phyloP scores from a whole-genome alignment of 805 yeast genomes.

The Citeromyces matritensis region DNA sequence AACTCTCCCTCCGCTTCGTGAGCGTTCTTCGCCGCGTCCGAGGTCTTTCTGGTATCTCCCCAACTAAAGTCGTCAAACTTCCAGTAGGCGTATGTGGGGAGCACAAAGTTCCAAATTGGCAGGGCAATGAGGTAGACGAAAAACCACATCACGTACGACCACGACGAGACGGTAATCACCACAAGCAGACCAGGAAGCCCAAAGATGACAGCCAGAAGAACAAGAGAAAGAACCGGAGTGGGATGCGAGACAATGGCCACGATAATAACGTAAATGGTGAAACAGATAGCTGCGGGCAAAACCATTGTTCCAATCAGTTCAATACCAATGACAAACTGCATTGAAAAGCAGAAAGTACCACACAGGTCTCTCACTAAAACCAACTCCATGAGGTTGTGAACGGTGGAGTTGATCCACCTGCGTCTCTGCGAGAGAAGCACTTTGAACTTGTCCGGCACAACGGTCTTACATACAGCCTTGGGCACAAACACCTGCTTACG shows the following conservation, averaged over 20 bases:
- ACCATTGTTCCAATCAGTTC: conserved; percentile 82
- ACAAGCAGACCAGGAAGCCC: conserved; percentile 80
- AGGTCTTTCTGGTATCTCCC: conserved; percentile 87
- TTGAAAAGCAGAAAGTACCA: conserved; percentile 89
- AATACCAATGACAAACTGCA: conserved; percentile 81
- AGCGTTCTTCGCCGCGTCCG: conserved; percentile 49
- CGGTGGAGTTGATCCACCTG: conserved; percentile 94
- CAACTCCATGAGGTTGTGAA: conserved; percentile 82
- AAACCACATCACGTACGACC: conserved; percentile 69
- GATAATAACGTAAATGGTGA: conserved; percentile 68
- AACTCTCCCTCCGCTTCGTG: conserved; percentile 71
- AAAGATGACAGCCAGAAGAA: conserved; percentile 61
- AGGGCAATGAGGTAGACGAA: conserved; percentile 60
- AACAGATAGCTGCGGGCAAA: conserved; percentile 75
- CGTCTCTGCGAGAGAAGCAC: conserved; percentile 85
- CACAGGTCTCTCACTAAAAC: conserved; percentile 75
- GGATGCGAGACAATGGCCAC: conserved; percentile 58
- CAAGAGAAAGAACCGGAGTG: conserved; percentile 64
- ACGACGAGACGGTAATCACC: conserved; percentile 64
- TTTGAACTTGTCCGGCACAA: conserved; percentile 71
- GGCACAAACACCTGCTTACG: conserved; percentile 79
- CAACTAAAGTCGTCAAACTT: conserved; percentile 92
- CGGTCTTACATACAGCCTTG: conserved; percentile 83
- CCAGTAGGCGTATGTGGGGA: conserved; percentile 85
- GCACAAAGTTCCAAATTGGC: conserved; percentile 87